Evolutionary conservation across 129 eudicot genomes (phyloP), one percentile per base, ranked within the genome.

Genomic region (Centrapalus pauciflorus): DNA sequence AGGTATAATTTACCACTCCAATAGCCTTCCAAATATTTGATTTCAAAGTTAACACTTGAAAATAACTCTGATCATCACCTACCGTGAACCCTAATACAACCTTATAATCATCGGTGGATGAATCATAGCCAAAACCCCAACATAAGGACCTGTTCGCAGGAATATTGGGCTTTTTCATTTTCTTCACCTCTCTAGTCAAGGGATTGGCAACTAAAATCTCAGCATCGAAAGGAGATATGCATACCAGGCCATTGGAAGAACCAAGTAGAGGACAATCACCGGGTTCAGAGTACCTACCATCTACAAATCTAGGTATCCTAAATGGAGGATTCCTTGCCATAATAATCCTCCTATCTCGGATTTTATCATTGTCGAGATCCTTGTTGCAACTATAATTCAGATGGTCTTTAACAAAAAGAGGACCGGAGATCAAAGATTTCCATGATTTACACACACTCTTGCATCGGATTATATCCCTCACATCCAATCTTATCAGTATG

Each of bases 61-160:
- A 49, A 62, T 7, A 4, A 6, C 55, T 62, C 46, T 3, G 4
- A 11, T 64, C 40, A n/a, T 50, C 64, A 27, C 11, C 56, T 63
- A 51, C 37, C 17, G 0, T 10, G 24, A 34, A 50, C 33, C 77
- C 77, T 27, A 62, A 17, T 6, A 61, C 5, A 12, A 62, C 52
- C 40, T 72, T 72, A 28, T 62, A 72, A 62, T 72, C 77, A 62
- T 72, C 70, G 1, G 33, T 16, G 8, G 60, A 61, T 50, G 77
- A 62, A 51, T 72, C 77, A 51, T 50, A 72, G 30, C 77, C 70
- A 48, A 61, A 71, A 34, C 69, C 69, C 23, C 55, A 49, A 49
- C 76, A 71, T n/a, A 33, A n/a, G 0, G 7, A 16, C 19, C 19
- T 17, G 1, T 1, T 11, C 8, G 60, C 19, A 4, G 12, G 26